These are phyloP conservation scores for Tetradesmus lagerheimii DNA, from an alignment of 139 green algal genomes.

Conservation along the genomic window DNA sequence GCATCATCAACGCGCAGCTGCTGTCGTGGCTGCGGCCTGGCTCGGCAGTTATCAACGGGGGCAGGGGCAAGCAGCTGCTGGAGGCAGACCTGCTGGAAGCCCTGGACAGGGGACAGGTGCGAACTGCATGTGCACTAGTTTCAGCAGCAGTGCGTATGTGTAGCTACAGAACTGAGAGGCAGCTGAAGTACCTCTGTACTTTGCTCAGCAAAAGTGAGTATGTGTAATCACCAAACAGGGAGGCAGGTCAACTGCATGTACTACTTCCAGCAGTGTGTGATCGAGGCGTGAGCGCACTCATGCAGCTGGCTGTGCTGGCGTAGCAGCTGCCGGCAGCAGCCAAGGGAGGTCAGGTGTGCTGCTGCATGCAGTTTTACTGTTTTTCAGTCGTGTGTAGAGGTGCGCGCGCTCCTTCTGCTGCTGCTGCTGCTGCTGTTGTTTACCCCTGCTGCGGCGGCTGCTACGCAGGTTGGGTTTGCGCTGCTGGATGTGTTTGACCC, in stretches of 20 bases:
- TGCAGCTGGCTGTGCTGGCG: no score
- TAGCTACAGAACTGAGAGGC: no score
- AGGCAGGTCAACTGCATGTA: no score
- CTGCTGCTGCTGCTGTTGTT: background rate
- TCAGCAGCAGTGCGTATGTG: no score
- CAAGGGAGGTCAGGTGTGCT: no score
- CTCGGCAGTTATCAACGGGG: conserved; percentile 68
- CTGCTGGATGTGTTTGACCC: conserved; percentile 69
- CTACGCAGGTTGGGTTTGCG: conserved; percentile 47
- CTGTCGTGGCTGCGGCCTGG: conserved; percentile 65
- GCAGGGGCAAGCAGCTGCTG: conserved; percentile 66
- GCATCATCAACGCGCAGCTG: conserved; percentile 64
- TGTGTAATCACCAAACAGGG: no score
- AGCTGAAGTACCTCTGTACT: no score
- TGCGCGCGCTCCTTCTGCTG: background rate
- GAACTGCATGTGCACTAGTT: background rate
- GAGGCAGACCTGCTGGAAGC: conserved; percentile 64
- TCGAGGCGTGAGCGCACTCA: no score
- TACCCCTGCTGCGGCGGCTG: background rate
- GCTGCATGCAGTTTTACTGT: no score
- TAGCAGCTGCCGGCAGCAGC: no score
- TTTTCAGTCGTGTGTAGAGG: background rate
- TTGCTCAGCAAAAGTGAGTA: no score
- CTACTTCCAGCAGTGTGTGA: no score
- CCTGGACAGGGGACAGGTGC: conserved; percentile 58